phyloP scores from a whole-genome alignment of 495 filamentous ascomycete species.

The Hypoxylon fuscum region DNA sequence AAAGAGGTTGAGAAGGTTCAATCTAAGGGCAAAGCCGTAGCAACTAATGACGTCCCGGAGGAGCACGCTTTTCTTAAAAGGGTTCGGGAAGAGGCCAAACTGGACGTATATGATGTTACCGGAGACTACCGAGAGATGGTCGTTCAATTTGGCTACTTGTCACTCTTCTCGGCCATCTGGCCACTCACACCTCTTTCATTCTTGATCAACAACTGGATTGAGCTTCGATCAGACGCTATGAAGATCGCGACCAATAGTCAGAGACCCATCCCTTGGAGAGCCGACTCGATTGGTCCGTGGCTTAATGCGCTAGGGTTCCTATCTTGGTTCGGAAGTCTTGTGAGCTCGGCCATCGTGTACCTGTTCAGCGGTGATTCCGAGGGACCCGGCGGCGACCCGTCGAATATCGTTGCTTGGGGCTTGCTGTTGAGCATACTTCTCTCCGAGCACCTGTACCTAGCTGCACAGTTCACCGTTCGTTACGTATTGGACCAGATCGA shows the following conservation, averaged over 20 bases:
- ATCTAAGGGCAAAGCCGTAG: constrained; percentile 56
- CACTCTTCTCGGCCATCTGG: constrained; percentile 93
- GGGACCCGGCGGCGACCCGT: constrained; percentile 62
- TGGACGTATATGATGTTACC: constrained; percentile 86
- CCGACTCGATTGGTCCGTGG: constrained; percentile 96
- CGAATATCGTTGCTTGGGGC: constrained; percentile 79
- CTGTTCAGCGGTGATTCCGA: constrained; percentile 77
- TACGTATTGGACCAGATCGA: constrained; percentile 81
- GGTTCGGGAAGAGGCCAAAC: constrained; percentile 86
- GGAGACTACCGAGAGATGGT: constrained; percentile 94
- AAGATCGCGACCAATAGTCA: constrained; percentile 94
- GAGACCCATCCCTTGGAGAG: constrained; percentile 83
- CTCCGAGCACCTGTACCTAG: constrained; percentile 86
- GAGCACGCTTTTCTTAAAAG: constrained; percentile 80
- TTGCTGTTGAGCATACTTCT: constrained; percentile 86
- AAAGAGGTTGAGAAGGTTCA: constrained; percentile 78
- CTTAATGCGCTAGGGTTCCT: constrained; percentile 86
- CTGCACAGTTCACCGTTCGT: constrained; percentile 73
- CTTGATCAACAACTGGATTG: constrained; percentile 95
- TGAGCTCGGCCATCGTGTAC: constrained; percentile 84
- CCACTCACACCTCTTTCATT: constrained; percentile 89
- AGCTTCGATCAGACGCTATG: constrained; percentile 89
- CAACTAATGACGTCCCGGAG: constrained; percentile 67
- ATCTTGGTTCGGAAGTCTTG: constrained; percentile 90
- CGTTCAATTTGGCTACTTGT: constrained; percentile 93